Evolutionary conservation across 345 rosid genomes (phyloP).

Genomic region (Balakata baccata): DNA sequence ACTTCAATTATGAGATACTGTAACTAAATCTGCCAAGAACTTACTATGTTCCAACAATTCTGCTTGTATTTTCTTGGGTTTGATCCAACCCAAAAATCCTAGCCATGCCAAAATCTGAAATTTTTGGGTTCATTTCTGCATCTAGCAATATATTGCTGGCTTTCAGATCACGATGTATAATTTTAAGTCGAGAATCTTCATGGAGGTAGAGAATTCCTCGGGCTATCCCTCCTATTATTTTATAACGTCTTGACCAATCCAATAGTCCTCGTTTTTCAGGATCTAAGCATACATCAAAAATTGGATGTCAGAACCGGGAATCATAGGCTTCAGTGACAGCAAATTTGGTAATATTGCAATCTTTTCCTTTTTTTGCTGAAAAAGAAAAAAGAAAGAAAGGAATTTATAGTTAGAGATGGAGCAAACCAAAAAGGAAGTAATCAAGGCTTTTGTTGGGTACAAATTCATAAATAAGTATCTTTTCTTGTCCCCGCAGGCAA

Average conservation of each 20-base stretch:
- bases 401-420: not conserved
- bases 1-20: no score
- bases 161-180: conserved; percentile 56
- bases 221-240: conserved; percentile 32
- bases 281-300: conserved; percentile 12
- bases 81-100: conserved; percentile 37
- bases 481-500: conserved; percentile 36
- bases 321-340: not conserved
- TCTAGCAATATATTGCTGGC: conserved; percentile 55
- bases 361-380: not conserved
- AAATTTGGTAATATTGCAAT: no score
- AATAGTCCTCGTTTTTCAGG: conserved; percentile 18
- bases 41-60: conserved; percentile 51
- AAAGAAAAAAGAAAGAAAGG: not conserved
- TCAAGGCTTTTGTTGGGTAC: conserved; percentile 56
- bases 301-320: not conserved
- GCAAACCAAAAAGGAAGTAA: conserved; percentile 37
- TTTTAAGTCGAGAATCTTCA: conserved; percentile 51
- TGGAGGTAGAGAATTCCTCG: conserved; percentile 41
- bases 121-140: conserved; percentile 48
- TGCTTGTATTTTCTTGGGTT: conserved; percentile 36
- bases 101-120: conserved; percentile 61
- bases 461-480: conserved; percentile 52
- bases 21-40: not conserved
- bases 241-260: conserved; percentile 22